Percentiles rank a stretch among this genome's conserved stretches.
phyloP scores from a whole-genome alignment of 345 rosid species.

The Balakata baccata region DNA sequence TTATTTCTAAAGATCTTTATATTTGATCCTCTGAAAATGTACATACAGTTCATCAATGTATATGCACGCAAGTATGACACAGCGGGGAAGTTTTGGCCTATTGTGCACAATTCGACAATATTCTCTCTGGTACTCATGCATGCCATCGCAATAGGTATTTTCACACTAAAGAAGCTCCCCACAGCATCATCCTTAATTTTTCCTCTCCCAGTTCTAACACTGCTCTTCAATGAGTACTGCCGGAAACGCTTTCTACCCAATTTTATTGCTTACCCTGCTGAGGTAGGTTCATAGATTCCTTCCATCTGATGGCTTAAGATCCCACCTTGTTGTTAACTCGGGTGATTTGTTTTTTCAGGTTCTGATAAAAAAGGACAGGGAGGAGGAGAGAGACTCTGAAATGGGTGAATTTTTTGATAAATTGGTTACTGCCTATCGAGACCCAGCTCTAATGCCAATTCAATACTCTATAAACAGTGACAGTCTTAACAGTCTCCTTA shows the following conservation, averaged over 20 bases:
- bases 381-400: constrained; percentile 49
- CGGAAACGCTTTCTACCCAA: constrained; percentile 89
- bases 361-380: constrained; percentile 68
- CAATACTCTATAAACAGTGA: constrained; percentile 43
- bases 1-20: background rate
- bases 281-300: constrained; percentile 41
- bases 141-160: constrained; percentile 78
- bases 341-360: constrained; percentile 37
- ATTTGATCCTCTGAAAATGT: constrained; percentile 18
- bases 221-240: constrained; percentile 93
- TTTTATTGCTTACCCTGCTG: constrained; percentile 74
- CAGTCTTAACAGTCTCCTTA: constrained; percentile 61
- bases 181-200: constrained; percentile 58
- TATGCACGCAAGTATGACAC: constrained; percentile 83
- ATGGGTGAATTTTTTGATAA: constrained; percentile 57
- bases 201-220: constrained; percentile 81
- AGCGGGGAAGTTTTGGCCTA: constrained; percentile 95
- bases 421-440: constrained; percentile 66
- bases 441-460: constrained; percentile 72
- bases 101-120: constrained; percentile 80
- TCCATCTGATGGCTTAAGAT: background rate
- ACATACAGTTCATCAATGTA: constrained; percentile 76
- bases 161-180: constrained; percentile 71
- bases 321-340: constrained; percentile 9
- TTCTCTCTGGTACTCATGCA: constrained; percentile 93